Evolutionary conservation across 768 basidiomycete species (phyloP), one percentile per base, ranked within the genome.

Genomic region (Glaciozyma martinii): DNA sequence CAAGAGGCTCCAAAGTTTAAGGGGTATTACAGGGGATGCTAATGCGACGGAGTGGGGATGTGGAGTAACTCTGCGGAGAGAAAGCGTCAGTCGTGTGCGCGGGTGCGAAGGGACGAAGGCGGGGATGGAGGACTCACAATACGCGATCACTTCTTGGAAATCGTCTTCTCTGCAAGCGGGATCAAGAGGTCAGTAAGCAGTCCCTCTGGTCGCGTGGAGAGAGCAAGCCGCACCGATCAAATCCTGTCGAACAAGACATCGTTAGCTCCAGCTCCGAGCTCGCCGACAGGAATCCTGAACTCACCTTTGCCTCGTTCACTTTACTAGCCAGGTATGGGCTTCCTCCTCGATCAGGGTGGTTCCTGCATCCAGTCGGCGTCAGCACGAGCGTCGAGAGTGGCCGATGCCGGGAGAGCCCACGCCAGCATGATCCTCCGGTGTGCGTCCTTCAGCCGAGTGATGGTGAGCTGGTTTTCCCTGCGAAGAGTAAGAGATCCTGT

Each of bases 301-400:
- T 30, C 50, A 70, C 94, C 76, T 95, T 97, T 0, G 94, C 95
- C 75, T 99, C 95, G 77, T 99, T 99, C 67, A 98, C 94, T 82
- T 99, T 98, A 74, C 90, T 92, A 18, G 95, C 93, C 57, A 98
- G 79, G 77, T 97, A 99, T 10, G 95, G 95, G n/a, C 92, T 89
- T 37, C 95, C 95, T 42, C 95, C 95, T 66, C 95, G 82, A 80
- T 99, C 95, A 16, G 95, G 95, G 79, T 99, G 95, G 78, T 99
- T 99, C 33, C 68, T 70, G 52, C 19, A 32, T 18, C 1, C 21
- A 8, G 5, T 40, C 44, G 32, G 30, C 21, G 30, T 18, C 15
- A 3, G n/a, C 30, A 12, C 19, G 16, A 16, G 23, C 1, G 29
- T 16, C 21, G n/a, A n/a, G n/a, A 29, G 49, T 19, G 53, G 6